Conservation (phyloP, 305 asterid species). For the Ruellia speciosa region DNA sequence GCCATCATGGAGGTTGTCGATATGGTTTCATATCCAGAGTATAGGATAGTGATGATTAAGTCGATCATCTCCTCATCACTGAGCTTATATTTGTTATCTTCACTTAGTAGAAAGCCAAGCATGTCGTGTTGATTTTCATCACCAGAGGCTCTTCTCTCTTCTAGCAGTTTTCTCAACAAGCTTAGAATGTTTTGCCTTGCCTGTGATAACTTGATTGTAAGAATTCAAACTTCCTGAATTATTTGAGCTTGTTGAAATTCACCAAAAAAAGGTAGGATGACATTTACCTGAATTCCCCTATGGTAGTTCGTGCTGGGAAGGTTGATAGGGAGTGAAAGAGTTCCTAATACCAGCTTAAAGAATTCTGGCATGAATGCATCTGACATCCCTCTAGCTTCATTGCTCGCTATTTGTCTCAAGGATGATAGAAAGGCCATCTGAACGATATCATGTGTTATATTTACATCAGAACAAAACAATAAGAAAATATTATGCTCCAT, state of each 20-base stretch:
- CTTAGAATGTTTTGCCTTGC: constrained; percentile 59
- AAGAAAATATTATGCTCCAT: constrained; percentile 1
- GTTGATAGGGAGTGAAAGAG: constrained; percentile 88
- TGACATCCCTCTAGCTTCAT: constrained; percentile 58
- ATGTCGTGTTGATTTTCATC: constrained; percentile 47
- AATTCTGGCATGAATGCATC: constrained; percentile 80
- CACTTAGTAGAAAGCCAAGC: constrained; percentile 62
- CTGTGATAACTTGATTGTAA: constrained; percentile 32
- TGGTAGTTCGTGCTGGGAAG: constrained; percentile 77
- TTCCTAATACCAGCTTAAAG: constrained; percentile 78
- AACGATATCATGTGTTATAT: constrained; percentile 8
- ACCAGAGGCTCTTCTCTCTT: constrained; percentile 50
- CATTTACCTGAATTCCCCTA: constrained; percentile 71
- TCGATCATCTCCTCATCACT: constrained; percentile 83
- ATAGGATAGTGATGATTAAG: constrained; percentile 77
- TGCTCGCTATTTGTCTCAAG: constrained; percentile 73
- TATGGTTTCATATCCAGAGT: constrained; percentile 90
- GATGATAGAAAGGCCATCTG: constrained; percentile 96
- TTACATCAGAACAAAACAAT: constrained; percentile 28
- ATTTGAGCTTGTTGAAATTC: background rate
- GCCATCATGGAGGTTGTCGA: constrained; percentile 99
- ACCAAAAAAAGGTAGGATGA: constrained; percentile 7
- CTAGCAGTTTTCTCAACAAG: constrained; percentile 53
- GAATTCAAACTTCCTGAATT: background rate
- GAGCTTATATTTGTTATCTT: constrained; percentile 51